Percentiles rank a stretch among this genome's conserved stretches.
phyloP scores from a whole-genome alignment of 2,329 filamentous ascomycete genomes.

The Trichophyton rubrum region DNA sequence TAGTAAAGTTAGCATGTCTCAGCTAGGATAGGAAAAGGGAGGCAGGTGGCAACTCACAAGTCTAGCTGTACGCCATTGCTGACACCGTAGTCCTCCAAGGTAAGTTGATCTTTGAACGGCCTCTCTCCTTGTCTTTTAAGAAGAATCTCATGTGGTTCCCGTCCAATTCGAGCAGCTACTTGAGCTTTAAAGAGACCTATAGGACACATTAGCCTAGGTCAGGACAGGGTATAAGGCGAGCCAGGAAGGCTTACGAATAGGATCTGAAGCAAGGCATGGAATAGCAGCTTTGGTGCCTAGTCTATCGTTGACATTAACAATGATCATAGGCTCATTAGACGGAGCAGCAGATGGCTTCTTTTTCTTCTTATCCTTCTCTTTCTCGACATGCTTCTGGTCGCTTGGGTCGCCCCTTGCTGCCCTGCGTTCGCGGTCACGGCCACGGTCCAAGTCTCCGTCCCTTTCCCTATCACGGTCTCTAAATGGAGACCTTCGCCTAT shows the following conservation, averaged over 20 bases:
- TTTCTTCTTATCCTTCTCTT: slow-evolving; percentile 31
- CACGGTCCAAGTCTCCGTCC: slow-evolving; percentile 20
- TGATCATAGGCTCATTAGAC: slow-evolving; percentile 67
- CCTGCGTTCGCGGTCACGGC: slow-evolving; percentile 19
- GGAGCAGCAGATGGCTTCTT: slow-evolving; percentile 23
- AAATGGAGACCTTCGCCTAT: slow-evolving; percentile 5
- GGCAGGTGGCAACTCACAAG: slow-evolving; percentile 23
- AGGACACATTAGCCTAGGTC: neutral
- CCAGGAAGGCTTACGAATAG: slow-evolving; percentile 42
- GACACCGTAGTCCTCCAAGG: slow-evolving; percentile 83
- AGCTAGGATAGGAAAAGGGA: neutral
- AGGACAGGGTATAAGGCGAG: neutral
- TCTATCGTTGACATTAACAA: slow-evolving; percentile 89
- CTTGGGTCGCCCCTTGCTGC: slow-evolving; percentile 15
- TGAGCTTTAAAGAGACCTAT: slow-evolving; percentile 71
- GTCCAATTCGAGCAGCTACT: slow-evolving; percentile 77
- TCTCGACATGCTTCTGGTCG: slow-evolving; percentile 14
- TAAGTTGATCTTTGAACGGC: slow-evolving; percentile 85
- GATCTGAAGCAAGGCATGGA: slow-evolving; percentile 74
- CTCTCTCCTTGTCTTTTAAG: slow-evolving; percentile 83
- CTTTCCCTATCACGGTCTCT: slow-evolving; percentile 17
- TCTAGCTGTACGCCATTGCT: slow-evolving; percentile 64
- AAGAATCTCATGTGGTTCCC: slow-evolving; percentile 82
- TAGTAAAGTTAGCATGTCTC: slow-evolving; percentile 17
- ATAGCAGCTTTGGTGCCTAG: slow-evolving; percentile 91